Evolutionary conservation across 129 eudicot genomes (phyloP).

Genomic region (Chrysanthemum seticuspe): DNA sequence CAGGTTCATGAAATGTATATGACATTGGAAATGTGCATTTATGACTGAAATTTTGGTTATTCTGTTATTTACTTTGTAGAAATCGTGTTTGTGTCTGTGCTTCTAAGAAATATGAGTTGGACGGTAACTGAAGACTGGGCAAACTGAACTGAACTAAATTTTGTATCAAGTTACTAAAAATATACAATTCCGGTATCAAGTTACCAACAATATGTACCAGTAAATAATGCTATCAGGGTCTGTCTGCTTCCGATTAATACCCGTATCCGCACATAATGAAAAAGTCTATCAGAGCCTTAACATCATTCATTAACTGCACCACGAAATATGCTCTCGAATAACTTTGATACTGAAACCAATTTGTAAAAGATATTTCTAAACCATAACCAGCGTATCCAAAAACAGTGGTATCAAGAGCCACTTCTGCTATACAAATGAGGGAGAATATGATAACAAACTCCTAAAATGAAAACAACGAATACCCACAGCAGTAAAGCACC

Average conservation of each 20-base stretch:
- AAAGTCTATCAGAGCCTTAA: too few relatives aligned
- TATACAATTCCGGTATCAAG: too few relatives aligned
- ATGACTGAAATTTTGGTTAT: not conserved
- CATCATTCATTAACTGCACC: not conserved
- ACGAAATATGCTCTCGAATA: not conserved
- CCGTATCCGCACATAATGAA: too few relatives aligned
- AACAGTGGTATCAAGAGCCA: conserved; percentile 19
- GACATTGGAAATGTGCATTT: not conserved
- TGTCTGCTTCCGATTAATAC: too few relatives aligned
- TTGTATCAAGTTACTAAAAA: too few relatives aligned
- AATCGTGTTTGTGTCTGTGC: not conserved
- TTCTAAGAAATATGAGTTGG: not conserved
- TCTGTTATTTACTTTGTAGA: not conserved
- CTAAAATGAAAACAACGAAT: conserved; percentile 27
- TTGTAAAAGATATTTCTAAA: conserved; percentile 14
- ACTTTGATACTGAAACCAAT: conserved; percentile 5
- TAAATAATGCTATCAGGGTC: too few relatives aligned
- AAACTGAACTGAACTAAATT: too few relatives aligned
- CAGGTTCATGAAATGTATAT: conserved; percentile 13
- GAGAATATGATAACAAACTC: conserved; percentile 17
- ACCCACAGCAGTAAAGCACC: conserved; percentile 33
- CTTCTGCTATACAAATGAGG: conserved; percentile 21
- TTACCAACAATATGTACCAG: too few relatives aligned
- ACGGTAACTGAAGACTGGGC: too few relatives aligned
- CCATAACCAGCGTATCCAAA: conserved; percentile 1